Conservation (phyloP, 1,139 yeast genomes). For the Chernovozyma aurita region DNA sequence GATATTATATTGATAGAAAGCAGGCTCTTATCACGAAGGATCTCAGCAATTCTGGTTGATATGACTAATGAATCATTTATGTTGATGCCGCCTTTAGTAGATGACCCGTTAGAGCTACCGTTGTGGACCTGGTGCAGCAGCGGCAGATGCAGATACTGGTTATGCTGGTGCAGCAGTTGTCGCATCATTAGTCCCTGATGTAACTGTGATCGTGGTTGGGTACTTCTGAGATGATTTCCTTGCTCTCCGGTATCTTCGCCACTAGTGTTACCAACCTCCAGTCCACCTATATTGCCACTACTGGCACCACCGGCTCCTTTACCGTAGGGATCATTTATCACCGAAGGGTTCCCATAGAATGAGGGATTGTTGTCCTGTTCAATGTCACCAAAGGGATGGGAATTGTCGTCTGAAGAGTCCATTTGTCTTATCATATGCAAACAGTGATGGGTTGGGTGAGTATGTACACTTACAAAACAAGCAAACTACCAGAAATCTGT, state of each 20-base stretch:
- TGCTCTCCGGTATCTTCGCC: neutral
- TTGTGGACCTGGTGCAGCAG: neutral
- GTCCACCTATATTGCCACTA: neutral
- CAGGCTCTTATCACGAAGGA: constrained; percentile 23
- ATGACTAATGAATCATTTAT: constrained; percentile 36
- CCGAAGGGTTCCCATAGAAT: constrained; percentile 33
- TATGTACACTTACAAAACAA: too few species aligned
- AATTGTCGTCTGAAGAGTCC: constrained; percentile 4
- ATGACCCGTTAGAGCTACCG: neutral
- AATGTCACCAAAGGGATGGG: constrained; percentile 28
- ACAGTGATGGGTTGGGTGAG: too few species aligned
- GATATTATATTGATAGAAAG: constrained; percentile 25
- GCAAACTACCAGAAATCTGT: too few species aligned
- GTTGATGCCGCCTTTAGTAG: constrained; percentile 12
- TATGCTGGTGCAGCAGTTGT: neutral
- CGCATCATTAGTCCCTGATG: too few species aligned
- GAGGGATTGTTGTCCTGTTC: constrained; percentile 50
- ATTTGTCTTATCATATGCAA: constrained; percentile 1
- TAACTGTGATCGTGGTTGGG: neutral
- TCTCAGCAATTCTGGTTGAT: constrained; percentile 30
- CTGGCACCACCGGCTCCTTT: neutral
- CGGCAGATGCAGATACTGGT: neutral
- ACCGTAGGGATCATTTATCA: constrained; percentile 26
- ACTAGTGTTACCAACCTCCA: neutral
- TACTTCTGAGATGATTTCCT: neutral